phyloP scores from a whole-genome alignment of 2,329 filamentous ascomycete genomes.

The Fusarium decemcellulare region DNA sequence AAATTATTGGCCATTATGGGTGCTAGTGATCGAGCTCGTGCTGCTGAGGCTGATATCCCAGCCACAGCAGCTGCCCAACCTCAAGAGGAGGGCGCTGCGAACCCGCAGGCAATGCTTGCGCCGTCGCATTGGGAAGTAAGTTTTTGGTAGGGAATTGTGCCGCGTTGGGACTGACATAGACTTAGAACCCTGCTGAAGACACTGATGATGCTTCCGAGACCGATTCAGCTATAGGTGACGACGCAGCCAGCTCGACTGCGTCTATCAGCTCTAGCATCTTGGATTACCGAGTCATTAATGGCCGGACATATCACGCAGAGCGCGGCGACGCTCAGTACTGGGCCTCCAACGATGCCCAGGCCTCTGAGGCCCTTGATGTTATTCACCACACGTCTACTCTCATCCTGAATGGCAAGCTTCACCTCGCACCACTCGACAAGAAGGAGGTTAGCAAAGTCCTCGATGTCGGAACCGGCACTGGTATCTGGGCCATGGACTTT shows the following conservation, averaged over 20 bases:
- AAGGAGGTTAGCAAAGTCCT: constrained; percentile 18
- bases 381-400: constrained; percentile 35
- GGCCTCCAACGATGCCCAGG: constrained; percentile 37
- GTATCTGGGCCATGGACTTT: constrained; percentile 65
- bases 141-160: background rate
- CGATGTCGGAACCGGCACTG: constrained; percentile 35
- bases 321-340: constrained; percentile 38
- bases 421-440: constrained; percentile 25
- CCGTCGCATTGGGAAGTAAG: constrained; percentile 39
- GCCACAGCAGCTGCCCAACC: background rate
- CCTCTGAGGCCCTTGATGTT: constrained; percentile 34
- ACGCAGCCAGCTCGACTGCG: constrained; percentile 25
- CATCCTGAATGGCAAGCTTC: constrained; percentile 31
- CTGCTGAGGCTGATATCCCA: background rate
- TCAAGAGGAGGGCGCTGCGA: background rate
- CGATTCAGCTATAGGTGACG: constrained; percentile 33
- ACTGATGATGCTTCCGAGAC: constrained; percentile 6
- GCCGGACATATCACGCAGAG: constrained; percentile 39
- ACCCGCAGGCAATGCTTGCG: constrained; percentile 19
- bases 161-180: background rate
- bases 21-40: background rate
- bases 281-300: constrained; percentile 38
- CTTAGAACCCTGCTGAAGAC: constrained; percentile 12
- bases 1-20: constrained; percentile 9
- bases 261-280: constrained; percentile 40